phyloP scores from a whole-genome alignment of 768 basidiomycete genomes.

The Tricholoma flavovirens region DNA sequence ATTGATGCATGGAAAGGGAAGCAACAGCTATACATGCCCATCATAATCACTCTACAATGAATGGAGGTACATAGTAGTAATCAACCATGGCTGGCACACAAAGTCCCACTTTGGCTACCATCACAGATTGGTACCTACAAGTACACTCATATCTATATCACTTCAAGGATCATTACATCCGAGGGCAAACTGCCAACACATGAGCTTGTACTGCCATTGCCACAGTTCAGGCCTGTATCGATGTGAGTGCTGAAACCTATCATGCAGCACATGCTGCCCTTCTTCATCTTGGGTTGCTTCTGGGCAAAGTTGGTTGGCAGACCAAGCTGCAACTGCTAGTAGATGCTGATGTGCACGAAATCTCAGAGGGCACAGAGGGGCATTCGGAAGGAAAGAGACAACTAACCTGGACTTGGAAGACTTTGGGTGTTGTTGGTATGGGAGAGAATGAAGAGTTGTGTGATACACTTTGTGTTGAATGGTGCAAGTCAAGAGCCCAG shows the following conservation, averaged over 20 bases:
- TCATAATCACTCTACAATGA: too few relatives aligned
- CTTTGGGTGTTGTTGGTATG: neutral
- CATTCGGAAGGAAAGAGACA: constrained; percentile 4
- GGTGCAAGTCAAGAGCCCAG: neutral
- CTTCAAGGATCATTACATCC: constrained; percentile 5
- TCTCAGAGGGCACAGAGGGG: constrained; percentile 3
- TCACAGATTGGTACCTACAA: constrained; percentile 4
- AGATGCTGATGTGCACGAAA: constrained; percentile 8
- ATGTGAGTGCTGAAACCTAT: constrained; percentile 4
- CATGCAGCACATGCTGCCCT: constrained; percentile 4
- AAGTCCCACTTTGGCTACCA: constrained; percentile 4
- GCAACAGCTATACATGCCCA: constrained; percentile 15
- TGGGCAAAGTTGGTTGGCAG: constrained; percentile 1
- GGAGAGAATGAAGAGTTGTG: neutral
- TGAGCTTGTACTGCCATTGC: neutral
- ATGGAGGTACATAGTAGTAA: too few relatives aligned
- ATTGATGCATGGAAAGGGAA: constrained; percentile 9
- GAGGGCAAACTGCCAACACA: constrained; percentile 9
- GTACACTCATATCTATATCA: constrained; percentile 2
- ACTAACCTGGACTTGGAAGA: constrained; percentile 15
- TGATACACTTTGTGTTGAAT: neutral
- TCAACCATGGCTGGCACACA: neutral
- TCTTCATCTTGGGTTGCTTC: neutral
- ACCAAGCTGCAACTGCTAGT: constrained; percentile 1
- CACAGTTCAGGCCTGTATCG: neutral